Base-by-base conservation (phyloP, 164 flowering plant species). In the Annona squamosa region DNA sequence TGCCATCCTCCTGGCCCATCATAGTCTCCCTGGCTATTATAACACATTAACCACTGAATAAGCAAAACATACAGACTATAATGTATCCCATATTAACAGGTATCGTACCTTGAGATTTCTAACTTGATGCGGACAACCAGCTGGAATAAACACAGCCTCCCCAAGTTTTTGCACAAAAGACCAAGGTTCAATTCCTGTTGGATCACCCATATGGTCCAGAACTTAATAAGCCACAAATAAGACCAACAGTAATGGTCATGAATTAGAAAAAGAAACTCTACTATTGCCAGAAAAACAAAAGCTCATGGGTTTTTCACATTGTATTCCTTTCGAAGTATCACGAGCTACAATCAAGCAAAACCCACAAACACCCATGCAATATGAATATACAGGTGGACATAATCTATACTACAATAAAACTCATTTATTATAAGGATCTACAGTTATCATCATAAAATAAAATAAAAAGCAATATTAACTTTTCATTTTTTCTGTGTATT, bases 51-150 rank as follows among this genome's bases (percentile, higher is more conserved):
- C 59, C 59, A 52, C 59, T 52, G 59, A 16, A 9, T 16, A 52
- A 52, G 17, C 13, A 45, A 17, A 61, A 70, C 0, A 18, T 43
- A n/a, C 46, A 61, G 43, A 18, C 9, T 5, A 9, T 7, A 13
- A 52, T 9, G 4, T 18, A 9, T n/a, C 61, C 4, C 18, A 37
- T 1, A 52, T 52, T 57, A n/a, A 56, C 6, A 37, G 48, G 52
- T 70, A 1, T 47, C 78, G 18, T 76, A 83, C 84, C 81, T 84
- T 78, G 48, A 81, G 79, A 67, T 87, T 87, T 78, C 90, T 82
- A 62, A 86, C 87, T 85, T 87, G 90, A 77, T 86, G 84, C 41
- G 90, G 90, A 77, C 90, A 87, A 44, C 90, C 90, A 18, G 88
- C 88, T 41, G 90, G 90, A 68, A 87, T 84, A 75, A 86, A 78